Conservation (phyloP, 768 basidiomycete genomes). For the Leccinum arenicola region DNA sequence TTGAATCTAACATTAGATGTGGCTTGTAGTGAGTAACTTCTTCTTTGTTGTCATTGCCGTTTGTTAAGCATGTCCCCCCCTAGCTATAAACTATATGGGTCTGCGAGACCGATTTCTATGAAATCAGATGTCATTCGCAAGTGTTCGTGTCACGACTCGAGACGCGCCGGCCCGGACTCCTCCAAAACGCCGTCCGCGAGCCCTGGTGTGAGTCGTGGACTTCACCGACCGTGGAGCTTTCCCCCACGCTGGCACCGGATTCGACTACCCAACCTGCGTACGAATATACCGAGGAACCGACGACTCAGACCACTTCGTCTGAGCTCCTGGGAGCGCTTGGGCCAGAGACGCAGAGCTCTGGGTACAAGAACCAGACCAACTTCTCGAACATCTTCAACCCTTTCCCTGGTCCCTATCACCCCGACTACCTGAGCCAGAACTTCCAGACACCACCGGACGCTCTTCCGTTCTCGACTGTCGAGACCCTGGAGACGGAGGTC, state of each 20-base stretch:
- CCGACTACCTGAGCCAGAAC: constrained; percentile 62
- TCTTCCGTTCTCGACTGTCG: constrained; percentile 50
- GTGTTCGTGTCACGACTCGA: constrained; percentile 78
- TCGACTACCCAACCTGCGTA: constrained; percentile 59
- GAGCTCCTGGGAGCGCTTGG: constrained; percentile 52
- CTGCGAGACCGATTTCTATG: constrained; percentile 85
- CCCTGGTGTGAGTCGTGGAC: constrained; percentile 69
- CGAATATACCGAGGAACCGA: constrained; percentile 48
- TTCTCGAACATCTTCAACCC: constrained; percentile 38
- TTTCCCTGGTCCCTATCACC: constrained; percentile 74
- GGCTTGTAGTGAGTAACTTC: constrained; percentile 60
- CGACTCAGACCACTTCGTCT: constrained; percentile 41
- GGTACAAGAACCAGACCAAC: constrained; percentile 27
- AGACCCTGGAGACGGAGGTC: constrained; percentile 44
- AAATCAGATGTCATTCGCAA: constrained; percentile 89
- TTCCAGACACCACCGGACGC: constrained; percentile 46
- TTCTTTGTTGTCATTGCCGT: neutral
- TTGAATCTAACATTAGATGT: constrained; percentile 46
- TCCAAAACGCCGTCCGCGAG: constrained; percentile 75
- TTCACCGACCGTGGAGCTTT: constrained; percentile 58
- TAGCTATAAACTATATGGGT: constrained; percentile 81
- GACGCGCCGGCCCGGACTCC: constrained; percentile 48
- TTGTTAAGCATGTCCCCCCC: constrained; percentile 7
- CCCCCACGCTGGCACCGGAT: constrained; percentile 69
- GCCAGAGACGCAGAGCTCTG: constrained; percentile 23